These are phyloP conservation scores for Xylaria scruposa DNA, from an alignment of 495 filamentous ascomycete species.

Conservation along the genomic window DNA sequence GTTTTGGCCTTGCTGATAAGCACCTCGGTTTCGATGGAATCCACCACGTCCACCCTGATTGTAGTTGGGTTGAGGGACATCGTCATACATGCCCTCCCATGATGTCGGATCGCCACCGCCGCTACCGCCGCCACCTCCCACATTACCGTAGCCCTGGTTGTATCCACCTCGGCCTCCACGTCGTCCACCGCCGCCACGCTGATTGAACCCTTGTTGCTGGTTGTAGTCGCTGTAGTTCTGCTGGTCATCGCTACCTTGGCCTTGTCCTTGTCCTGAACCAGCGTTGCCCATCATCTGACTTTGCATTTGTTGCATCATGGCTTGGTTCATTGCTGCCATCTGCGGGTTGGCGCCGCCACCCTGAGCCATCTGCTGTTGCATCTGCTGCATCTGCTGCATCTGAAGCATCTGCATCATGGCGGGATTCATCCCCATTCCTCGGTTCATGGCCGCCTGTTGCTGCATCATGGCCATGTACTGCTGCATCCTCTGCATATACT, in stretches of 20 bases:
- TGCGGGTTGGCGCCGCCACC: constrained; percentile 47
- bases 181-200: constrained; percentile 57
- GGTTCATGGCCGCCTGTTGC: constrained; percentile 73
- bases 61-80: constrained; percentile 86
- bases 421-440: constrained; percentile 64
- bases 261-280: constrained; percentile 47
- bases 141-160: constrained; percentile 36
- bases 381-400: constrained; percentile 86
- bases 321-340: constrained; percentile 71
- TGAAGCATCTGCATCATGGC: constrained; percentile 66
- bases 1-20: constrained; percentile 45
- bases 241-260: constrained; percentile 40
- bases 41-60: constrained; percentile 63
- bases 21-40: constrained; percentile 45
- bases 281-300: constrained; percentile 63
- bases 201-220: constrained; percentile 88
- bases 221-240: constrained; percentile 64
- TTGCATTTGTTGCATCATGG: constrained; percentile 84
- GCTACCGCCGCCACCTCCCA: constrained; percentile 48
- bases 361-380: constrained; percentile 71
- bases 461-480: constrained; percentile 96
- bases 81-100: constrained; percentile 99
- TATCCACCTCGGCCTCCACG: constrained; percentile 43
- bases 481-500: constrained; percentile 97
- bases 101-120: constrained; percentile 64